These are phyloP conservation scores for Phytophthora capsici DNA, from an alignment of 352 stramenopile genomes.

Conservation along the genomic window DNA sequence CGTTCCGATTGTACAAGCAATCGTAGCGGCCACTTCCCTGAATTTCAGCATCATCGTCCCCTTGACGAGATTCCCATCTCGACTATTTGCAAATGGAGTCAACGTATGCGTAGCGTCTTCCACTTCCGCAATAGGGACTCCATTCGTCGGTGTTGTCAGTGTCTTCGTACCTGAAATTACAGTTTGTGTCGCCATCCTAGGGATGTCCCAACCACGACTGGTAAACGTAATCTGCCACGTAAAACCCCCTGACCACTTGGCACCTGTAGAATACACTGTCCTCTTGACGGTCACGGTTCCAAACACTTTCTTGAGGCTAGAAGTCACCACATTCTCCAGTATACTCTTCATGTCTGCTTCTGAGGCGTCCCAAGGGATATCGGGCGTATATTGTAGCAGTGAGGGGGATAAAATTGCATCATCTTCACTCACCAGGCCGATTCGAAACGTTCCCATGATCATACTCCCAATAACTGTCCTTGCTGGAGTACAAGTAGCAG, in stretches of 20 bases:
- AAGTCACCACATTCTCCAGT: conserved; percentile 44
- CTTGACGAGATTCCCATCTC: conserved; percentile 92
- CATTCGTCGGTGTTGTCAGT: conserved; percentile 7
- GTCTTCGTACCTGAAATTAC: background rate
- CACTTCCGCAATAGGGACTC: conserved; percentile 35
- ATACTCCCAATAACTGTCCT: conserved; percentile 62
- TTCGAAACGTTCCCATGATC: conserved; percentile 69
- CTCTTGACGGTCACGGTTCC: conserved; percentile 86
- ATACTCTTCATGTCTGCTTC: conserved; percentile 65
- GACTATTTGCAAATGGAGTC: conserved; percentile 62
- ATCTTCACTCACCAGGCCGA: conserved; percentile 56
- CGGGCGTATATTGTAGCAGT: conserved; percentile 19
- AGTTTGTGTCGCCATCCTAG: conserved; percentile 58
- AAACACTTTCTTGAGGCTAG: conserved; percentile 73
- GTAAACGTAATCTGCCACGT: conserved; percentile 95
- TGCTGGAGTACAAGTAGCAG: conserved; percentile 40
- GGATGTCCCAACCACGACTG: conserved; percentile 84
- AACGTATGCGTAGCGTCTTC: conserved; percentile 55
- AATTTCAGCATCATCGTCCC: conserved; percentile 82
- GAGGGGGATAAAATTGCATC: conserved; percentile 16
- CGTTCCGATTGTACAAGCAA: conserved; percentile 47
- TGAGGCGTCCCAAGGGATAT: conserved; percentile 81
- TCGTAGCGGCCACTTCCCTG: conserved; percentile 41
- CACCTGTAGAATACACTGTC: conserved; percentile 76
- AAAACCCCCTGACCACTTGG: conserved; percentile 94